Evolutionary conservation across 176 grass and related monocot genomes (phyloP).

Genomic region (Puccinellia tenuiflora): DNA sequence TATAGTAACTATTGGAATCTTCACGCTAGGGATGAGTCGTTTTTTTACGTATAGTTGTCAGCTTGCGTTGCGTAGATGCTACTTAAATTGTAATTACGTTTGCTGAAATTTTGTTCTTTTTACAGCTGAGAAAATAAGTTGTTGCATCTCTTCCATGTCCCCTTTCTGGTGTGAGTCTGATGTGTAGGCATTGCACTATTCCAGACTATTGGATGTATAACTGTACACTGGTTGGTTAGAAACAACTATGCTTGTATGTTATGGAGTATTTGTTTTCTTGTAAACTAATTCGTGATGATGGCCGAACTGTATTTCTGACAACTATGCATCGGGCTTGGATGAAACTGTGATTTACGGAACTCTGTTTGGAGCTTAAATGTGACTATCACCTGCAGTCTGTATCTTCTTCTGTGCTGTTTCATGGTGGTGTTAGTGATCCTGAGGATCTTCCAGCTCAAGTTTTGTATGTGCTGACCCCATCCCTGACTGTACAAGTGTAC

Average conservation of each 20-base stretch:
- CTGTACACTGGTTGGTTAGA: not conserved
- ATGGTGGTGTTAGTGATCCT: not conserved
- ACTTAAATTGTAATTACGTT: not conserved
- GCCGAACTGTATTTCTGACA: not conserved
- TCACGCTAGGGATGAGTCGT: not conserved
- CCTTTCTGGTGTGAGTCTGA: not conserved
- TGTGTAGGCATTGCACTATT: not conserved
- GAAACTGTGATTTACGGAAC: not conserved
- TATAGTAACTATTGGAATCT: constrained; percentile 1
- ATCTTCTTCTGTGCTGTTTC: not conserved
- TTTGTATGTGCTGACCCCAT: not conserved
- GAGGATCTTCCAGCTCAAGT: not conserved
- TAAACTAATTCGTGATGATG: not conserved
- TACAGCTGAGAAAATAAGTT: constrained; percentile 8
- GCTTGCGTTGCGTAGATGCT: not conserved
- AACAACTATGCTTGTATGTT: not conserved
- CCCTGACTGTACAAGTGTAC: too few relatives aligned
- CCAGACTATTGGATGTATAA: not conserved
- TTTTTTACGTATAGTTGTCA: not conserved
- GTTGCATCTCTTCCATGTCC: not conserved
- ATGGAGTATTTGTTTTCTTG: not conserved
- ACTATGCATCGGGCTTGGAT: not conserved
- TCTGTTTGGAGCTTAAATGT: not conserved
- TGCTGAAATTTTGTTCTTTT: not conserved
- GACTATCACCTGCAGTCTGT: not conserved